Evolutionary conservation across 805 yeast species (phyloP), one percentile per base, ranked within the genome.

Genomic region (Barnettozyma siamensis): DNA sequence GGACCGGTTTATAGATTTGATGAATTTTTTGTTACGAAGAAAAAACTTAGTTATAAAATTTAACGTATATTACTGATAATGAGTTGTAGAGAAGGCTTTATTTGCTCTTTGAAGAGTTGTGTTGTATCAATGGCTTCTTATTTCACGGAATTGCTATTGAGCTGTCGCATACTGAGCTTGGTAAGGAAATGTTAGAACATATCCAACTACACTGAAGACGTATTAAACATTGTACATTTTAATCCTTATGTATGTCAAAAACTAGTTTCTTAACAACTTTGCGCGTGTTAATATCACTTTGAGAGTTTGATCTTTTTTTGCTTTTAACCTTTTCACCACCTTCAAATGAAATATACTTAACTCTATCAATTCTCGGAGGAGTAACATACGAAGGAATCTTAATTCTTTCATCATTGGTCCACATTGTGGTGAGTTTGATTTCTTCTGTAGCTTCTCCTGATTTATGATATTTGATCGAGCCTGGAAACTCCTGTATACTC

Each of bases 201-300:
- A n/a, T n/a, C n/a, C n/a, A n/a, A n/a, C n/a, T n/a, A n/a, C n/a
- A n/a, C n/a, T n/a, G n/a, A n/a, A n/a, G n/a, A n/a, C n/a, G n/a
- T n/a, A n/a, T n/a, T n/a, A n/a, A n/a, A n/a, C 9, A 21, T 21
- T 21, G 24, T 21, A 9, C 24, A 21, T 21, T 21, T 33, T 27
- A 39, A 33, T 55, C 58, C 10, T 35, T 45, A 41, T 49, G 52
- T n/a, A 55, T 52, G n/a, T 42, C 47, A 42, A 56, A 56, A 2
- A 47, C 50, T 17, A 54, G 21, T 37, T 50, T 50, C 41, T 53
- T 54, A n/a, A 56, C 54, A 9, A 43, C 54, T 37, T 45, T 53
- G 3, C 48, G 48, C 21, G 15, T 8, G 16, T 46, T 49, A 23
- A 53, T 13, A 39, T 54, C 52, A 23, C 45, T 46, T 1, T 35